Percentiles rank a stretch among this genome's conserved stretches.
phyloP scores from a whole-genome alignment of 2,329 filamentous ascomycete species.

The Alternaria gansuensis region DNA sequence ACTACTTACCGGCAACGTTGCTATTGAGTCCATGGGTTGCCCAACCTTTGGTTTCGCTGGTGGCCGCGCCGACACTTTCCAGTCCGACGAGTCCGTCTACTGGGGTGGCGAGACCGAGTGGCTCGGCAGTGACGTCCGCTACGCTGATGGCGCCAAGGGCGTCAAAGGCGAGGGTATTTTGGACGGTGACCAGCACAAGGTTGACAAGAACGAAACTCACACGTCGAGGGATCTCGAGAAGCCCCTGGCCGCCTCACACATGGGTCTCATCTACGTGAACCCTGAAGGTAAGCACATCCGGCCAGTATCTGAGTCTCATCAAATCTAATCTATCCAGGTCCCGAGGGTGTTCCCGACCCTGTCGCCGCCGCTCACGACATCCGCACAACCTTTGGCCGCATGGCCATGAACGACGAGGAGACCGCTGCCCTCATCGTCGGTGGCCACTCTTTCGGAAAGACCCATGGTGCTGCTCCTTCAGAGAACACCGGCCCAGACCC shows the following conservation, averaged over 20 bases:
- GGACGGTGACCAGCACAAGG: conserved; percentile 47
- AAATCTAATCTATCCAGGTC: conserved; percentile 57
- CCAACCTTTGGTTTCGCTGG: conserved; percentile 77
- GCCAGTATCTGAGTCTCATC: background rate
- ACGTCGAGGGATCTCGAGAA: conserved; percentile 68
- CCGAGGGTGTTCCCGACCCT: conserved; percentile 75
- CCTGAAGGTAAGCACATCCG: conserved; percentile 61
- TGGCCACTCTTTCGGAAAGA: conserved; percentile 83
- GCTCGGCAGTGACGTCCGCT: conserved; percentile 78
- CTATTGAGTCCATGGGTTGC: conserved; percentile 79
- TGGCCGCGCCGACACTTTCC: conserved; percentile 76
- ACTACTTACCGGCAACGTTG: conserved; percentile 77
- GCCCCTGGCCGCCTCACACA: conserved; percentile 73
- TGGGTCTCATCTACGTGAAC: conserved; percentile 85
- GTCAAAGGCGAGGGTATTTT: conserved; percentile 52
- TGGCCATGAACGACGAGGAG: conserved; percentile 86
- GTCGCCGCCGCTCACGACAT: conserved; percentile 75
- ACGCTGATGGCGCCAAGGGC: conserved; percentile 62
- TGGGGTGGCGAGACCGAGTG: conserved; percentile 80
- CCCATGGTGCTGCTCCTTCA: conserved; percentile 73
- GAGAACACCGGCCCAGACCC: conserved; percentile 74
- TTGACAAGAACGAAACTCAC: conserved; percentile 54
- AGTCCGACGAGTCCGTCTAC: conserved; percentile 78
- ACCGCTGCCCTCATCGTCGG: conserved; percentile 81
- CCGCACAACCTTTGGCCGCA: conserved; percentile 76